Evolutionary conservation across 1,284 basidiomycete genomes (phyloP).

Genomic region (Kalmanozyma brasiliensis): DNA sequence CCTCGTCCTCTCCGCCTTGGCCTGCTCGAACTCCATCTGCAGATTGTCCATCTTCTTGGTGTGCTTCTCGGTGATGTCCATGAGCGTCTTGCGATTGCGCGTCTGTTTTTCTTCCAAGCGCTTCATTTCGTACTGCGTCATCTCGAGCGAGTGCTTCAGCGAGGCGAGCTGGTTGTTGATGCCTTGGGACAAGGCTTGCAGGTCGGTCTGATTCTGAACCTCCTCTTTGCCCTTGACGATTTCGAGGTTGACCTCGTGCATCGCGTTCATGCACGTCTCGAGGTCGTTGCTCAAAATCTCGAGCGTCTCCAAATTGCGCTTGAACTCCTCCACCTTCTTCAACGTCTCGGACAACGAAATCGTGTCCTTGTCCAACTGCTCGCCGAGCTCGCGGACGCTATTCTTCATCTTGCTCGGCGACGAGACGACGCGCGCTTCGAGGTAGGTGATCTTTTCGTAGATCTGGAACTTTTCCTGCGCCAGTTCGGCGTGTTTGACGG

Average conservation of each 20-base stretch:
- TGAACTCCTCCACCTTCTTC: conserved; percentile 72
- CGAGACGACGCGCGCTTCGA: conserved; percentile 54
- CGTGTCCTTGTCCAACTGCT: conserved; percentile 77
- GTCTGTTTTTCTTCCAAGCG: conserved; percentile 46
- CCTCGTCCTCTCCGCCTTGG: conserved; percentile 30
- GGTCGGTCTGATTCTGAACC: conserved; percentile 43
- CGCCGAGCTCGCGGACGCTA: conserved; percentile 52
- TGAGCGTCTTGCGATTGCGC: conserved; percentile 44
- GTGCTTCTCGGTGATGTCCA: conserved; percentile 51
- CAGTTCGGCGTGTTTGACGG: conserved; percentile 54
- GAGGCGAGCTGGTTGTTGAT: conserved; percentile 47
- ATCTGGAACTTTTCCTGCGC: conserved; percentile 56
- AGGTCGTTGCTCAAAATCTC: conserved; percentile 53
- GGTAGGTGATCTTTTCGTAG: conserved; percentile 55
- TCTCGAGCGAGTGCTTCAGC: conserved; percentile 44
- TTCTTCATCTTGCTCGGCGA: conserved; percentile 56
- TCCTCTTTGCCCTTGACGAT: conserved; percentile 54
- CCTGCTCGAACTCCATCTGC: conserved; percentile 40
- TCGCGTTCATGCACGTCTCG: conserved; percentile 38
- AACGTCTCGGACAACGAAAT: conserved; percentile 80
- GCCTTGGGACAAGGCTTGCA: conserved; percentile 35
- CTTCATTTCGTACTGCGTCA: conserved; percentile 52
- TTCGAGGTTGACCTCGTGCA: conserved; percentile 58
- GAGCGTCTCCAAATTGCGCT: conserved; percentile 47
- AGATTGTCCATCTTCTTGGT: conserved; percentile 46